These are phyloP conservation scores for Xerocomellus dryophilus DNA, from an alignment of 768 basidiomycete species.

Conservation along the genomic window DNA sequence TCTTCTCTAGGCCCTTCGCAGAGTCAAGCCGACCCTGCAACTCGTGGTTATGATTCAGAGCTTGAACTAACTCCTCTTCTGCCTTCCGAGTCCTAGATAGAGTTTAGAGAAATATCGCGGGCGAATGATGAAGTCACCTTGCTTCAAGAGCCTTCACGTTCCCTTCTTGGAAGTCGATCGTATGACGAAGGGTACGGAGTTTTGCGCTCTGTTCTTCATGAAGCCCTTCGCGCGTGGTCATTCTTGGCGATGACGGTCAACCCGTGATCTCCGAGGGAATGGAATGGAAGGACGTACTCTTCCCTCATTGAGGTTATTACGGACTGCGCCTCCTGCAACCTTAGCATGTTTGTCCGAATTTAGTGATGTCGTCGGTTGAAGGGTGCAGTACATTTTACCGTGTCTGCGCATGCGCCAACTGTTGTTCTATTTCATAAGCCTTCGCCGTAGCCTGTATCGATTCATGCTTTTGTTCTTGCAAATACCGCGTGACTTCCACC, in stretches of 20 bases:
- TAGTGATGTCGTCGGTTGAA: conserved; percentile 3
- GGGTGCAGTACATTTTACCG: conserved; percentile 11
- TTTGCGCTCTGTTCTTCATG: conserved; percentile 25
- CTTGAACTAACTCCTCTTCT: conserved; percentile 18
- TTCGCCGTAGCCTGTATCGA: conserved; percentile 23
- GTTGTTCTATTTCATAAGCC: conserved; percentile 29
- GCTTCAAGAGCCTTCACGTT: conserved; percentile 25
- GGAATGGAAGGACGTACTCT: conserved; percentile 29
- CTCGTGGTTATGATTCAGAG: conserved; percentile 23
- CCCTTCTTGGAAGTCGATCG: conserved; percentile 31
- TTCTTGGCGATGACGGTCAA: conserved; percentile 19
- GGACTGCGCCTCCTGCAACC: conserved; percentile 28
- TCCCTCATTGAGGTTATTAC: conserved; percentile 29
- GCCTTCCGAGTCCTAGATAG: conserved; percentile 17
- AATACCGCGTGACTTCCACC: conserved; percentile 19
- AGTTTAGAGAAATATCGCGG: conserved; percentile 8
- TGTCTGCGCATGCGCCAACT: conserved; percentile 19
- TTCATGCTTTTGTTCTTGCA: conserved; percentile 31
- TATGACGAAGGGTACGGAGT: conserved; percentile 29
- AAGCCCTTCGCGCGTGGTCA: conserved; percentile 22
- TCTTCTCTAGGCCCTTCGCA: conserved; percentile 23
- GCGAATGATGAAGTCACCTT: conserved; percentile 17
- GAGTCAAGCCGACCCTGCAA: conserved; percentile 29
- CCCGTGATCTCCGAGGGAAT: conserved; percentile 5
- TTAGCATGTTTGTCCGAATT: conserved; percentile 13